A percentile compares a stretch with the other conserved stretches of the same genome.
phyloP scores from a whole-genome alignment of 805 yeast genomes.

The Metschnikowia henanensis region DNA sequence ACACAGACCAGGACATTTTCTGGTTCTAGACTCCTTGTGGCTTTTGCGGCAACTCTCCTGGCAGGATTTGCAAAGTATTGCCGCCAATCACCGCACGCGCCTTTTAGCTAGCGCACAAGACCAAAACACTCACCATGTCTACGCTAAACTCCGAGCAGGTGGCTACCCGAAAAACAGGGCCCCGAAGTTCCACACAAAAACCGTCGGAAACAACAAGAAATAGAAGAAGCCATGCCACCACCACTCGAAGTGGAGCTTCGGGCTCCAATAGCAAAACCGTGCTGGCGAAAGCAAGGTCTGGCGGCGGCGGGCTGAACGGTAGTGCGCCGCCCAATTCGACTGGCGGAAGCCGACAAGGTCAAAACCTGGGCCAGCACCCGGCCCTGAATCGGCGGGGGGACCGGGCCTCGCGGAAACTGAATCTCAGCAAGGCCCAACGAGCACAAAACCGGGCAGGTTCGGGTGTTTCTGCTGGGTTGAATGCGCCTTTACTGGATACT shows the following conservation, averaged over 20 bases:
- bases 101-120: too few species aligned
- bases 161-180: neutral
- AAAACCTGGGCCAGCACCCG: neutral
- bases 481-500: neutral
- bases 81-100: too few species aligned
- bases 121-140: neutral
- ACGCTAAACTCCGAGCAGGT: neutral
- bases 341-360: too few species aligned
- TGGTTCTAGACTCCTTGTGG: too few species aligned
- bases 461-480: neutral
- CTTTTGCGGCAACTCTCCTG: neutral
- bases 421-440: neutral
- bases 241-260: neutral
- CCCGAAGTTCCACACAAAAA: neutral
- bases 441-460: neutral
- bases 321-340: neutral
- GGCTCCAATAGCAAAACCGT: neutral
- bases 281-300: neutral
- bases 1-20: too few species aligned
- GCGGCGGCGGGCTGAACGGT: neutral
- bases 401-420: neutral
- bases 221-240: neutral
- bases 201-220: neutral
- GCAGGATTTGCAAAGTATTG: too few species aligned
- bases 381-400: neutral